Evolutionary conservation across 2,329 filamentous ascomycete genomes (phyloP), one percentile per base, ranked within the genome.

Genomic region (Rutstroemia sp.): DNA sequence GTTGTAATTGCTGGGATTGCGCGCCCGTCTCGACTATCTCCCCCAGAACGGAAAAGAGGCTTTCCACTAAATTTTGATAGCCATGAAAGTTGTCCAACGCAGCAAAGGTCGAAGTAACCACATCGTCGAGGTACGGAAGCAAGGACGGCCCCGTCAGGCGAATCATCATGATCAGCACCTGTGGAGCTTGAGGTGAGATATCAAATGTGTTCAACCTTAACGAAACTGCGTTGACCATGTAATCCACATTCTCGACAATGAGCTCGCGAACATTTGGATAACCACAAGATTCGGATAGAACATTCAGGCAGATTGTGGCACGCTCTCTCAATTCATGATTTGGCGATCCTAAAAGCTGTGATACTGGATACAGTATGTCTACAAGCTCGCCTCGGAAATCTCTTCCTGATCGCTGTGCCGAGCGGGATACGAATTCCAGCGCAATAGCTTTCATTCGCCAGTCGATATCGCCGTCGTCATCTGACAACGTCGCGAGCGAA

Each of bases 1-100:
- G 58, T 6, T 82, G 71, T 2, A 81, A 71, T 56, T 72, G 71
- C 46, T 76, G 73, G 2, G 79, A 79, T 61, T 82, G 86, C 10
- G 85, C 82, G 3, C 90, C 90, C 72, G 96, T 90, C 53, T 90
- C 83, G 10, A 94, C 90, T 56, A 97, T 83, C 58, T 90, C 88
- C 54, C 83, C 85, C 5, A 99, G 74, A 0, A 95, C 90, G 1
- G 81, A 76, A 69, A 97, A 99, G 5, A 99, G 75, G 47, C 85
- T 81, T 67, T 96, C 90, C 0, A 95, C 92, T 56, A 99, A 84
- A 18, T 80, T 74, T 0, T 90, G 85, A 69, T 99, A 97, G 1
- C 94, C 94, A 66, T 99, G 94, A 65, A 94, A 99, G 66, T 90
- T 89, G 63, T 96, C 91, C n/a, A 99, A 74, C 0, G 92, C 90